A percentile compares a stretch with the other conserved stretches of the same genome.
phyloP scores from a whole-genome alignment of 805 yeast species.

The Zygosaccharomyces gambellarensis region DNA sequence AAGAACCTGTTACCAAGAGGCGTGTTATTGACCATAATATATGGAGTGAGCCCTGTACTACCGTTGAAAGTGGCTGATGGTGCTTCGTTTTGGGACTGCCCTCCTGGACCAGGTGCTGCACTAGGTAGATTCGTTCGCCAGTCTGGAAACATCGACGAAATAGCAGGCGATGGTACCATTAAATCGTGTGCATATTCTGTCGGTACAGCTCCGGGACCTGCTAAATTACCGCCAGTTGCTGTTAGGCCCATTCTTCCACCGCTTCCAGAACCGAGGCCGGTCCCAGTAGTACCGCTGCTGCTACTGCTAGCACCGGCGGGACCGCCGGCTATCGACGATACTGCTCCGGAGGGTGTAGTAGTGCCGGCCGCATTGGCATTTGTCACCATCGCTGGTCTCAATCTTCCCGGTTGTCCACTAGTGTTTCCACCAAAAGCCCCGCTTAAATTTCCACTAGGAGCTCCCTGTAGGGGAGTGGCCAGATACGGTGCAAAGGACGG shows the following conservation, averaged over 20 bases:
- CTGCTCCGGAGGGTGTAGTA: neutral
- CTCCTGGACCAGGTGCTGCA: slow-evolving; percentile 8
- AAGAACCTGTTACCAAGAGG: slow-evolving; percentile 28
- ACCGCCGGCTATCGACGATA: slow-evolving; percentile 5
- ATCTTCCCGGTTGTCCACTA: neutral
- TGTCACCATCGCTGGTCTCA: slow-evolving; percentile 6
- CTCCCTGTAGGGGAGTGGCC: slow-evolving; percentile 34
- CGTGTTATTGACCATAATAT: slow-evolving; percentile 28
- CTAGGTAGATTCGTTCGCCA: slow-evolving; percentile 25
- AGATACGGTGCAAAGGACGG: slow-evolving; percentile 32
- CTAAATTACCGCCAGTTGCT: slow-evolving; percentile 15
- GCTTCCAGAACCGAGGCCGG: neutral
- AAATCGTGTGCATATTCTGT: slow-evolving; percentile 35
- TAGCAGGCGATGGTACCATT: slow-evolving; percentile 32
- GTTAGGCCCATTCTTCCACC: slow-evolving; percentile 5
- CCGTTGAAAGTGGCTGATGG: slow-evolving; percentile 17
- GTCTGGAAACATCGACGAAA: slow-evolving; percentile 33
- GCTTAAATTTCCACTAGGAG: slow-evolving; percentile 23
- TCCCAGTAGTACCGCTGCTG: neutral
- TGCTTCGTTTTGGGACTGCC: slow-evolving; percentile 6
- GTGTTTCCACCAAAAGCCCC: slow-evolving; percentile 18
- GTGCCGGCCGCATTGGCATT: slow-evolving; percentile 10
- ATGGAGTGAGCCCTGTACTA: slow-evolving; percentile 32
- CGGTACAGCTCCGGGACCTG: slow-evolving; percentile 26
- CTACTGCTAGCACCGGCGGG: neutral